A percentile compares a stretch with the other conserved stretches of the same genome.
These are phyloP conservation scores for Kazachstania kunashirensis DNA, from an alignment of 805 yeast species.

Conservation along the genomic window DNA sequence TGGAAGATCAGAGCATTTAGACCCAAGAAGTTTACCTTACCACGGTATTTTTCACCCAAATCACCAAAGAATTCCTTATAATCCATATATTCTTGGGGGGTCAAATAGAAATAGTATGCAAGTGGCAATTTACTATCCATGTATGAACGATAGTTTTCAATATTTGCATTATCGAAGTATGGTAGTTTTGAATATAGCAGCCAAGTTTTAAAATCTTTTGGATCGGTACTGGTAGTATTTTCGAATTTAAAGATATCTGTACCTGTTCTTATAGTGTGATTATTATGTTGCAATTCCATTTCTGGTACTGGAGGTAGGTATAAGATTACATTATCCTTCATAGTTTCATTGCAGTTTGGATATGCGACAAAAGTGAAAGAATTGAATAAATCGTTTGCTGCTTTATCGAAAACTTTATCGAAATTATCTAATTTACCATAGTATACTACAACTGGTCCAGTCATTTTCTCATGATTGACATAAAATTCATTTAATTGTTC, in stretches of 20 bases:
- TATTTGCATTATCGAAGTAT: slow-evolving; percentile 77
- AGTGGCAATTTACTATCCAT: slow-evolving; percentile 66
- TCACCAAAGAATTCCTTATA: slow-evolving; percentile 44
- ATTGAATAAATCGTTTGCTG: slow-evolving; percentile 60
- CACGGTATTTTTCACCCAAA: slow-evolving; percentile 68
- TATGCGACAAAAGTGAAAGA: slow-evolving; percentile 47
- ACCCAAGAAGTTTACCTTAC: slow-evolving; percentile 78
- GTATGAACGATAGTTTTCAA: slow-evolving; percentile 67
- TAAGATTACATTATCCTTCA: slow-evolving; percentile 1
- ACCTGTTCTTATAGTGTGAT: not conserved
- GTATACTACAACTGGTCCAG: slow-evolving; percentile 51
- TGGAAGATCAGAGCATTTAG: slow-evolving; percentile 75
- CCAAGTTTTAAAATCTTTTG: slow-evolving; percentile 18
- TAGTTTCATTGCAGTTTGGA: slow-evolving; percentile 12
- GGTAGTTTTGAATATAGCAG: slow-evolving; percentile 59
- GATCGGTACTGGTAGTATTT: slow-evolving; percentile 8
- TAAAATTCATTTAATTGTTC: slow-evolving; percentile 40
- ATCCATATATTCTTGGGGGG: slow-evolving; percentile 53
- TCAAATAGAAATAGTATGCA: slow-evolving; percentile 75
- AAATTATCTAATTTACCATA: slow-evolving; percentile 29
- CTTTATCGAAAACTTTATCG: slow-evolving; percentile 46
- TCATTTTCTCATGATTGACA: slow-evolving; percentile 22
- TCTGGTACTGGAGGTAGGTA: slow-evolving; percentile 5
- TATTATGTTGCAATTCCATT: not conserved
- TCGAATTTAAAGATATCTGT: not conserved